Base-by-base conservation (phyloP, 495 filamentous ascomycete genomes). In the Echria macrotheca region DNA sequence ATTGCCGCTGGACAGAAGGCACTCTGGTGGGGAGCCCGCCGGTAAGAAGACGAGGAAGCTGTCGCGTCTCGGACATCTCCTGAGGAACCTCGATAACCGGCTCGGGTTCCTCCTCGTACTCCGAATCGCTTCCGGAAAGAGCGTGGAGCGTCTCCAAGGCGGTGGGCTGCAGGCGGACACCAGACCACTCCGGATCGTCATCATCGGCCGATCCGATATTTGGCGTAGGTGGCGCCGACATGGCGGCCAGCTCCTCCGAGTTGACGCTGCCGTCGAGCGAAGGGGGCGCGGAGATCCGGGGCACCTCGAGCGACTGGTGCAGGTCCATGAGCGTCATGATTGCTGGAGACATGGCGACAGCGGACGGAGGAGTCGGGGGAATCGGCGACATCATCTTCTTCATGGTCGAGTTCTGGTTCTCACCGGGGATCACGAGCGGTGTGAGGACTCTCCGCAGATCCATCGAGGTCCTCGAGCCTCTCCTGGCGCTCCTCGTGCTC, bases 191-290 rank as follows among this genome's bases (percentile, higher is more conserved):
- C 9, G 64, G 66, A 39, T 75, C 50, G 56, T 67, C 35, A 60
- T 71, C 47, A 73, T 78, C 76, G 38, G 76, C 62, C 24, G 75
- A 74, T 22, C 79, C 79, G 26, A 86, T 70, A 39, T 89, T 76
- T 15, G 90, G 90, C 6, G 90, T 96, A 4, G 83, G 78, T 4
- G 91, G 87, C 17, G 85, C 86, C 57, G 84, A 91, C 47, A 88
- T 73, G 42, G 74, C 72, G 5, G 86, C 87, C 66, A 90, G 75
- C 57, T 94, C 88, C 54, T 95, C 89, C 6, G 89, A 94, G 14
- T 82, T 84, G 32, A 90, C 62, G 67, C 88, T 94, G 7, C 89
- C 90, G 73, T 95, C 88, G 2, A 96, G 77, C 8, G 90, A 95
- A 5, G 90, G 90, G 6, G 89, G 81, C 0, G 87, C 83, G 56